A percentile compares a stretch with the other conserved stretches of the same genome.
These are phyloP conservation scores for Rhododendron ferrugineum DNA, from an alignment of 148 eudicot genomes.

Conservation along the genomic window DNA sequence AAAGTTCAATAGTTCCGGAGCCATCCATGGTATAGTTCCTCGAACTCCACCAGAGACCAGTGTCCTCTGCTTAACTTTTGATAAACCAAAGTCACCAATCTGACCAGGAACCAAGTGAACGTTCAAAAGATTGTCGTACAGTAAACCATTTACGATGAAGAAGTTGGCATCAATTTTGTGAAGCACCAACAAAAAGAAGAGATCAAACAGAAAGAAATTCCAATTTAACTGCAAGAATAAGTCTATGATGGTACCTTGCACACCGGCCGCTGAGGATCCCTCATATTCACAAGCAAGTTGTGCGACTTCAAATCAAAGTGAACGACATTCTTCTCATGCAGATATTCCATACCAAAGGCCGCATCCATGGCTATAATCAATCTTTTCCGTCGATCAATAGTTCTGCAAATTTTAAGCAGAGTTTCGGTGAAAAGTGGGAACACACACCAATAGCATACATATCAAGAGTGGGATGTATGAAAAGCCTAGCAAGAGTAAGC, in stretches of 20 bases:
- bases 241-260: slow-evolving; percentile 30
- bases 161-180: neutral
- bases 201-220: neutral
- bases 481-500: neutral
- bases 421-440: neutral
- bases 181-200: neutral
- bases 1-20: slow-evolving; percentile 35
- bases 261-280: slow-evolving; percentile 38
- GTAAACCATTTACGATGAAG: neutral
- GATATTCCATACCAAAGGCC: slow-evolving; percentile 56
- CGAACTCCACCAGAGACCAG: slow-evolving; percentile 41
- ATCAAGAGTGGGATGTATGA: neutral
- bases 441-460: neutral
- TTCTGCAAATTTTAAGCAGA: neutral
- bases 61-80: slow-evolving; percentile 38
- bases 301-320: slow-evolving; percentile 48
- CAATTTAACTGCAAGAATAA: neutral
- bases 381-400: slow-evolving; percentile 39
- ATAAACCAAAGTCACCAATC: slow-evolving; percentile 46
- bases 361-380: slow-evolving; percentile 44
- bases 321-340: slow-evolving; percentile 44
- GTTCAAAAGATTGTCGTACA: neutral
- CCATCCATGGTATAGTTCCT: slow-evolving; percentile 55
- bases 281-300: slow-evolving; percentile 38
- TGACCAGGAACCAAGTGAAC: slow-evolving; percentile 9